Evolutionary conservation across 2,329 filamentous ascomycete genomes (phyloP).

Genomic region (Ceratocystis cubensis): DNA sequence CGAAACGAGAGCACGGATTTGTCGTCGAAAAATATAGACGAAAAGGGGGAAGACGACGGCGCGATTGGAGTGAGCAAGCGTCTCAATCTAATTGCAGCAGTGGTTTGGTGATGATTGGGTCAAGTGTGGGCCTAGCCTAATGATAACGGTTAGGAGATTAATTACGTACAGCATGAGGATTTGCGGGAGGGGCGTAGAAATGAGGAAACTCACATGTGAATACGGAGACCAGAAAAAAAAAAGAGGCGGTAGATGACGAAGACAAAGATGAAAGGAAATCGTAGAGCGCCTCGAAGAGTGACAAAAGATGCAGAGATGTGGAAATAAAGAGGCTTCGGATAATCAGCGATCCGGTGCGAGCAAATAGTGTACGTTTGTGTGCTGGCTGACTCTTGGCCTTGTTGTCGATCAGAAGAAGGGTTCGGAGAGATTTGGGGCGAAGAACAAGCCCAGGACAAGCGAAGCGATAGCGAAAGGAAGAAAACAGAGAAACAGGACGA

Average conservation of each 20-base stretch:
- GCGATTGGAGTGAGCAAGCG: neutral
- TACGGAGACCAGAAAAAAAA: neutral
- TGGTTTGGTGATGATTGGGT: neutral
- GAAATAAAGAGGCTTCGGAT: neutral
- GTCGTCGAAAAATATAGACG: neutral
- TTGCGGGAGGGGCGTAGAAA: neutral
- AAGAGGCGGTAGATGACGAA: neutral
- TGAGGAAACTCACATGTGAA: neutral
- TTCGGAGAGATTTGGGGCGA: neutral
- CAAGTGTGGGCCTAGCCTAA: slow-evolving; percentile 1
- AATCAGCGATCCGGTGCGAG: neutral
- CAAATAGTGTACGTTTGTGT: neutral
- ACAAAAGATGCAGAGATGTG: neutral
- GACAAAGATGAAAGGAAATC: neutral
- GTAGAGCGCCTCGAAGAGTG: neutral
- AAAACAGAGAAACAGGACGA: neutral
- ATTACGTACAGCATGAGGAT: slow-evolving; percentile 7
- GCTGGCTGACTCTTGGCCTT: neutral
- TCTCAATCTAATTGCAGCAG: neutral
- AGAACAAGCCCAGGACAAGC: neutral
- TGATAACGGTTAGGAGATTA: slow-evolving; percentile 3
- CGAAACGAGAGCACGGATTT: neutral
- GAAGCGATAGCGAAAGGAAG: too few relatives aligned
- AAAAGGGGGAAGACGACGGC: neutral
- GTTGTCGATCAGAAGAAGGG: neutral